Evolutionary conservation across 73 alveolate species (phyloP), one percentile per base, ranked within the genome.

Genomic region (Blepharisma stoltei): DNA sequence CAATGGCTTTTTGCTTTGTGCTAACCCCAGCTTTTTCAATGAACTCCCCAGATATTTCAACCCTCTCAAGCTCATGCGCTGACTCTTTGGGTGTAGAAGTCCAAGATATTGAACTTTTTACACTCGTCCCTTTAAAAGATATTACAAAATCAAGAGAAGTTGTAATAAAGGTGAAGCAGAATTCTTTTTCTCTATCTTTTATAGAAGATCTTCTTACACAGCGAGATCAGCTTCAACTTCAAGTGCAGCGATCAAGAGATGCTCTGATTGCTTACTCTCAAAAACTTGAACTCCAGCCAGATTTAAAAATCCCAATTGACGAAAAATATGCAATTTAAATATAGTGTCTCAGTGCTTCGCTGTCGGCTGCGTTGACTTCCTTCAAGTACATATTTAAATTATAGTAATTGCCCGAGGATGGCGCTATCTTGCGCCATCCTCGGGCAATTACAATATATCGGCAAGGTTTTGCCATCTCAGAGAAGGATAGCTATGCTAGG

Each of bases 291-390:
- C 41, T 32, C 41, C 41, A 32, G 41, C 41, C 41, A 1, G 73
- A 60, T 2, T 14, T 14, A 60, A 60, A 60, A 60, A 38, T 14
- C 49, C 73, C 73, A 60, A 25, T 60, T n/a, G 73, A 60, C 23
- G 73, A 60, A 25, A 60, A 60, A 25, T n/a, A 76, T 25, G 85
- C 84, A 11, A 47, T n/a, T n/a, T n/a, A n/a, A n/a, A n/a, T n/a
- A n/a, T n/a, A n/a, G n/a, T n/a, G n/a, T n/a, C n/a, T n/a, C n/a
- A n/a, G n/a, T n/a, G n/a, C n/a, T n/a, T n/a, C n/a, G n/a, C n/a
- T n/a, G n/a, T n/a, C n/a, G n/a, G n/a, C n/a, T n/a, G n/a, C n/a
- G n/a, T n/a, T n/a, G n/a, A n/a, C n/a, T n/a, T n/a, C n/a, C n/a
- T n/a, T n/a, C n/a, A n/a, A n/a, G n/a, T n/a, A n/a, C n/a, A n/a